Conservation (phyloP, 176 grass and related monocot species). For the Olyra latifolia region DNA sequence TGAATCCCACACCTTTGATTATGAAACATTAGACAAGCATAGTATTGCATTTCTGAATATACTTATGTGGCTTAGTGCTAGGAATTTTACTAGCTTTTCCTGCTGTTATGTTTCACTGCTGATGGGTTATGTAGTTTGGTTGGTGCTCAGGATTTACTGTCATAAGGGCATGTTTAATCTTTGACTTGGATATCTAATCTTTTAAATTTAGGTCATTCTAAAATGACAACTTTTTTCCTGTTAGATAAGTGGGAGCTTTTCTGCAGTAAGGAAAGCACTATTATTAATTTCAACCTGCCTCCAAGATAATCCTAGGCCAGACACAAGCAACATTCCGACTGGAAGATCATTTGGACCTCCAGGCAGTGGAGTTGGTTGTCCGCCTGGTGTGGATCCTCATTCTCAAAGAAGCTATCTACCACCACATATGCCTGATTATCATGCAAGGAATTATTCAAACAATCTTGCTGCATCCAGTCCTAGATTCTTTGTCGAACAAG, state of each 20-base stretch:
- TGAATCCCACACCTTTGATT: not conserved
- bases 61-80: not conserved
- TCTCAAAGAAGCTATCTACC: constrained; percentile 62
- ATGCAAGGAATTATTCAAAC: constrained; percentile 48
- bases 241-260: constrained; percentile 80
- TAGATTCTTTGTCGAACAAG: constrained; percentile 75
- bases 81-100: constrained; percentile 15
- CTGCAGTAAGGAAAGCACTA: constrained; percentile 70
- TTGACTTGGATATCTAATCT: constrained; percentile 31
- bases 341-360: constrained; percentile 56
- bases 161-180: constrained; percentile 3
- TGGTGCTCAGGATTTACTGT: constrained; percentile 9
- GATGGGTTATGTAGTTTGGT: constrained; percentile 8
- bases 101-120: constrained; percentile 11
- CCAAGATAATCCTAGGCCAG: constrained; percentile 59
- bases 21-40: not conserved
- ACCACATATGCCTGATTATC: constrained; percentile 54
- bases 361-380: constrained; percentile 41
- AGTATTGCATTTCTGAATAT: constrained; percentile 1
- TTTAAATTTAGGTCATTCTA: constrained; percentile 19
- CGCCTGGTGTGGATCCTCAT: constrained; percentile 52
- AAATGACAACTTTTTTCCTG: constrained; percentile 41
- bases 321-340: constrained; percentile 26
- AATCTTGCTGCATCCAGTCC: constrained; percentile 38
- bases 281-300: constrained; percentile 63